These are phyloP conservation scores for Neocallimastix lanati DNA, from an alignment of 192 early-diverging fungal genomes.

Conservation along the genomic window DNA sequence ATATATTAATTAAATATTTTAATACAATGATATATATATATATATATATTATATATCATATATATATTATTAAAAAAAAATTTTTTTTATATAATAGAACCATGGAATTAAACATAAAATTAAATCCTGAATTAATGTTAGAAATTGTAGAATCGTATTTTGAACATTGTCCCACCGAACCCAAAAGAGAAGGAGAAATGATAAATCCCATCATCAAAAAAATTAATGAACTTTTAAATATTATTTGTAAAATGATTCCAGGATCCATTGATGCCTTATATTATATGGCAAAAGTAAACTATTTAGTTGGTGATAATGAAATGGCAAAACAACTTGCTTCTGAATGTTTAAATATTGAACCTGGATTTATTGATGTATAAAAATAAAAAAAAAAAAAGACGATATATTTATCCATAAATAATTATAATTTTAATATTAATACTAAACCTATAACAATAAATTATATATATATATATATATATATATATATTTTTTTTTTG, in stretches of 20 bases:
- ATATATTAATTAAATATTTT: no score
- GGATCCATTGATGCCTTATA: slow-evolving; percentile 20
- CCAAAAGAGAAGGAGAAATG: slow-evolving; percentile 16
- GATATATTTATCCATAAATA: no score
- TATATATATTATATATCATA: no score
- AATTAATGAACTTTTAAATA: slow-evolving; percentile 12
- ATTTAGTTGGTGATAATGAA: slow-evolving; percentile 13
- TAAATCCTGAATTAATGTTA: slow-evolving; percentile 24
- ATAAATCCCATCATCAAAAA: slow-evolving; percentile 7
- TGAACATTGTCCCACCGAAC: slow-evolving; percentile 14
- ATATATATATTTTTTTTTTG: no score
- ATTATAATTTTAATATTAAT: no score
- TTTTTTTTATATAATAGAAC: no score
- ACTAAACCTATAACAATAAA: no score
- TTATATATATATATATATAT: no score
- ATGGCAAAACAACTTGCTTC: slow-evolving; percentile 8
- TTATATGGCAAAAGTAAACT: slow-evolving; percentile 17
- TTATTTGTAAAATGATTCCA: slow-evolving; percentile 16
- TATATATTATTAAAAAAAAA: no score
- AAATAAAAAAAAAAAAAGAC: no score
- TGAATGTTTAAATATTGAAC: slow-evolving; percentile 17
- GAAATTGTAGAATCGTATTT: slow-evolving; percentile 15
- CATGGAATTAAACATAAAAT: slow-evolving; percentile 16
- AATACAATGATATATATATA: no score
- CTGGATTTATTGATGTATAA: slow-evolving; percentile 12